Evolutionary conservation across 1,284 basidiomycete genomes (phyloP).

Genomic region (Ceratobasidium sp.): DNA sequence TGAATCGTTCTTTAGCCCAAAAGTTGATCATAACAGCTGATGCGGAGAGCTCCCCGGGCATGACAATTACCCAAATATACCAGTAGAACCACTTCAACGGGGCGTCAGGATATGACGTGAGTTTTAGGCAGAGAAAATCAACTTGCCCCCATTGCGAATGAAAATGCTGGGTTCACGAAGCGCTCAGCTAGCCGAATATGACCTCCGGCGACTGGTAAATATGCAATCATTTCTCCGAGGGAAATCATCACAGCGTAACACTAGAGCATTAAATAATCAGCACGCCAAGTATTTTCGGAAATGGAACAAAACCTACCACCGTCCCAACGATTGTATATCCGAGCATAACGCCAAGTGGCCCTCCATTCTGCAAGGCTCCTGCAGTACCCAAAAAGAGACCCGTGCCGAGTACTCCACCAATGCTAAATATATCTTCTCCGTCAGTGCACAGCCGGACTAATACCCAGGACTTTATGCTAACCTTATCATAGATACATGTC

Average conservation of each 20-base stretch:
- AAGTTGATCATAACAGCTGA: slow-evolving; percentile 82
- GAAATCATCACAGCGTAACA: slow-evolving; percentile 72
- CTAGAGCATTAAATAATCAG: slow-evolving; percentile 60
- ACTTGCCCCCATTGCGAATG: slow-evolving; percentile 77
- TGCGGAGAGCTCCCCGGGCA: slow-evolving; percentile 84
- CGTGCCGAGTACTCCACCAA: slow-evolving; percentile 83
- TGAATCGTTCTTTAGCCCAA: slow-evolving; percentile 63
- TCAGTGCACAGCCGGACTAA: no score
- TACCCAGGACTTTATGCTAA: background rate
- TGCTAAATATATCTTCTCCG: no score
- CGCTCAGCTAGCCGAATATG: slow-evolving; percentile 85
- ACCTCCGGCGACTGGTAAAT: slow-evolving; percentile 77
- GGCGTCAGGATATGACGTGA: no score
- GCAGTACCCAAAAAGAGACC: slow-evolving; percentile 53
- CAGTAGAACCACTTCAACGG: slow-evolving; percentile 75
- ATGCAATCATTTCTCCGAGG: slow-evolving; percentile 74
- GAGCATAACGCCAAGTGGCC: slow-evolving; percentile 49
- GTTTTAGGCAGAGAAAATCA: background rate
- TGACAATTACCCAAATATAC: slow-evolving; percentile 75
- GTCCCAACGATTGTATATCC: slow-evolving; percentile 66
- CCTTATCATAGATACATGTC: slow-evolving; percentile 48
- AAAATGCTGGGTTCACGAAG: slow-evolving; percentile 83
- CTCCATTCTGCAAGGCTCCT: slow-evolving; percentile 43
- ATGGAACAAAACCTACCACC: slow-evolving; percentile 72
- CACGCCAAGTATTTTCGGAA: slow-evolving; percentile 53